Evolutionary conservation across 2,329 filamentous ascomycete species (phyloP).

Genomic region (Penicillium sp.): DNA sequence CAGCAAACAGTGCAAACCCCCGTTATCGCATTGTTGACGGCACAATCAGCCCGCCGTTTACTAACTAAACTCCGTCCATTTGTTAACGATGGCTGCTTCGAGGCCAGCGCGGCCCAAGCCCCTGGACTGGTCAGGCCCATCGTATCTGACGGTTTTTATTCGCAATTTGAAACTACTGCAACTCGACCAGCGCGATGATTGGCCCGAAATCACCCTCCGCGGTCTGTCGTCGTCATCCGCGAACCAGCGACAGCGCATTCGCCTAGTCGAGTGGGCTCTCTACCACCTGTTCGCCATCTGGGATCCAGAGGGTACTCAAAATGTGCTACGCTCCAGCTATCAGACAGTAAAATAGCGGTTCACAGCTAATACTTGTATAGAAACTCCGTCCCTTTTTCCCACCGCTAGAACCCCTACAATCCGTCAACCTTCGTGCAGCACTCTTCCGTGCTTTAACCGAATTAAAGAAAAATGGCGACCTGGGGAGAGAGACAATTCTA

Average conservation of each 20-base stretch:
- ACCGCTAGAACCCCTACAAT: constrained; percentile 84
- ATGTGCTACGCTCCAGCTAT: constrained; percentile 52
- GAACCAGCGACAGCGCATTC: constrained; percentile 79
- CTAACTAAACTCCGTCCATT: constrained; percentile 10
- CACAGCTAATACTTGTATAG: constrained; percentile 45
- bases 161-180: constrained; percentile 82
- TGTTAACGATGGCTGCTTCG: constrained; percentile 33
- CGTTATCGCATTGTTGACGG: constrained; percentile 26
- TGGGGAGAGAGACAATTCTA: constrained; percentile 76
- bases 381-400: constrained; percentile 91
- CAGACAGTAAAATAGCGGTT: background rate
- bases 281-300: constrained; percentile 83
- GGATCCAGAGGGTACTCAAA: constrained; percentile 73
- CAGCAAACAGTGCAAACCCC: constrained; percentile 27
- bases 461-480: constrained; percentile 79
- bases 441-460: constrained; percentile 79
- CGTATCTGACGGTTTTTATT: constrained; percentile 67
- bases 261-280: constrained; percentile 85
- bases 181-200: constrained; percentile 73
- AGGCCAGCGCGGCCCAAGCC: constrained; percentile 32
- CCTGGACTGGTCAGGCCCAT: constrained; percentile 44
- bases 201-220: constrained; percentile 71
- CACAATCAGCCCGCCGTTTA: constrained; percentile 8
- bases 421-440: constrained; percentile 81
- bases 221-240: constrained; percentile 70